A percentile compares a stretch with the other conserved stretches of the same genome.
phyloP scores from a whole-genome alignment of 148 eudicot genomes.

The Camellia sinensis region DNA sequence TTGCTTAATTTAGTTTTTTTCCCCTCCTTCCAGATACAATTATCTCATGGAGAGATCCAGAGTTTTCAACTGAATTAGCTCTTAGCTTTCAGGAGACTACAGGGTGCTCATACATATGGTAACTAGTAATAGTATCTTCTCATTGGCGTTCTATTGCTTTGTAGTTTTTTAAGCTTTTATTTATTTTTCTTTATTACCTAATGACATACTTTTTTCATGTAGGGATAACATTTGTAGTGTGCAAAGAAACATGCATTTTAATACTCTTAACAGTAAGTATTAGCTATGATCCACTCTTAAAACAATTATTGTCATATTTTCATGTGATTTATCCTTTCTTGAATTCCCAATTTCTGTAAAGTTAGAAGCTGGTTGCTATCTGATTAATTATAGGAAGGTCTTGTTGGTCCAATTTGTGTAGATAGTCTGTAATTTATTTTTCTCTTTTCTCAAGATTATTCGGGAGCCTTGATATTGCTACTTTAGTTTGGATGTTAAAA shows the following conservation, averaged over 20 bases:
- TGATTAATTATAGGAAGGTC: neutral
- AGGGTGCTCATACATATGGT: slow-evolving; percentile 95
- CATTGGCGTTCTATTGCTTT: slow-evolving; percentile 5
- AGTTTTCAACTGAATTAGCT: slow-evolving; percentile 75
- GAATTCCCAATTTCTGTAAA: neutral
- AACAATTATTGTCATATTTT: neutral
- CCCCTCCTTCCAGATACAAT: slow-evolving; percentile 62
- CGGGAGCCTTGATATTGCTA: no score
- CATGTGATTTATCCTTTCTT: neutral
- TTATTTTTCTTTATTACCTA: neutral
- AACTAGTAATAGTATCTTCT: slow-evolving; percentile 8
- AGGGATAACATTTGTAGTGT: slow-evolving; percentile 91
- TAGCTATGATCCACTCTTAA: neutral
- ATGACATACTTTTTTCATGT: slow-evolving; percentile 23
- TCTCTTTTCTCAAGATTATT: no score
- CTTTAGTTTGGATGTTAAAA: no score
- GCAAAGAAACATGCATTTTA: slow-evolving; percentile 72
- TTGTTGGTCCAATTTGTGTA: neutral
- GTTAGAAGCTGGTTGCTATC: no score
- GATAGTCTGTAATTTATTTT: neutral
- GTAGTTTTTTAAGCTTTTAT: slow-evolving; percentile 2
- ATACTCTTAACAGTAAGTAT: slow-evolving; percentile 72
- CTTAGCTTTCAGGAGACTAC: slow-evolving; percentile 94
- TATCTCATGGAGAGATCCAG: slow-evolving; percentile 98
- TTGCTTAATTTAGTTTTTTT: slow-evolving; percentile 1